Evolutionary conservation across 129 eudicot species (phyloP), one percentile per base, ranked within the genome.

Genomic region (Artemisia annua): DNA sequence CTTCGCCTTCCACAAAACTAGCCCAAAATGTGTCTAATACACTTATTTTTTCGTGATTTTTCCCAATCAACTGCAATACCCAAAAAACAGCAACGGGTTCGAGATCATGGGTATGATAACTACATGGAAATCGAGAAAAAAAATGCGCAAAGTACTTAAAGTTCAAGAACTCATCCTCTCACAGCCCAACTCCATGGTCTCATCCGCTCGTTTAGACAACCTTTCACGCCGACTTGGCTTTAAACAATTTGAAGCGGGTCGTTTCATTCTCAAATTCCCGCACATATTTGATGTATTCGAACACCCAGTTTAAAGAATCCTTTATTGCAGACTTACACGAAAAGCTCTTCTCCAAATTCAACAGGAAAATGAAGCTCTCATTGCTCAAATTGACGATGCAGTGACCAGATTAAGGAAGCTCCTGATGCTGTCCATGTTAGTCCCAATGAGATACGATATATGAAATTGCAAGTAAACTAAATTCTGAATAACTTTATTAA

Each of bases 101-200:
- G 97, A 30, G 98, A 94, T 84, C 96, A 90, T 61, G 93, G 90
- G 18, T 94, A 43, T 72, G 96, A 94, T 72, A 70, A 94, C 65
- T 94, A 87, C 89, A 94, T 94, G 96, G 97, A 90, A 65, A 81
- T 94, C 59, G 91, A 94, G 75, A 94, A 94, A 63, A n/a, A 94
- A 90, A 76, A 85, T 84, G 16, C 87, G 96, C 35, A 94, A 94
- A 80, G 86, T 88, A 51, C 78, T 90, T 48, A 90, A 90, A 78
- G 70, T 94, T 66, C 89, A 94, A 72, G 94, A 88, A 63, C 81
- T 94, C 15, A 80, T 94, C 55, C 93, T 90, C 74, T 58, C 85
- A 2, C 97, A 88, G 32, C 94, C 91, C 71, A 85, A 81, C 73
- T 84, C 79, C 24, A 86, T 85, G 82, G 51, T 94, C 63, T 75